Base-by-base conservation (phyloP, 768 basidiomycete genomes). In the Tricholomella constricta region DNA sequence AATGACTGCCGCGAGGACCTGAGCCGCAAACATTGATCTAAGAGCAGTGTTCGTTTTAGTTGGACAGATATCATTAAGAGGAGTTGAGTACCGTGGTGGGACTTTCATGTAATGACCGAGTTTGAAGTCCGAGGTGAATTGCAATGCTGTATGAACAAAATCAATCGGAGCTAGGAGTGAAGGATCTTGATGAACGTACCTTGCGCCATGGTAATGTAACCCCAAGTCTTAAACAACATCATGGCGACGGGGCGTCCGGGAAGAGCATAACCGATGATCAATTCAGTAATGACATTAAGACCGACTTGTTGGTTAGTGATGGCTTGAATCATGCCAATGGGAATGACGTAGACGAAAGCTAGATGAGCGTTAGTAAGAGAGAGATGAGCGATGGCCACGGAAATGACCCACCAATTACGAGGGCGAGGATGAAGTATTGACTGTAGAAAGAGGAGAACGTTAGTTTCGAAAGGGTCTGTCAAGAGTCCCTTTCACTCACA, bases 161-260 rank as follows among this genome's bases (percentile, higher is more conserved):
- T 23, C 8, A 11, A 22, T 34, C 20, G 15, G 27, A 2, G 17
- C n/a, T n/a, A 34, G 7, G 11, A 31, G 11, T 6, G 31, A 32
- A 32, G 14, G 14, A 11, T 32, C 38, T 26, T 11, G 31, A 6
- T 22, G n/a, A 45, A 26, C 32, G 11, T 50, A 51, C 72, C 78
- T 65, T 86, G 84, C 2, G 76, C 75, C 78, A 84, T 82, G 45
- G 81, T 84, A 52, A 86, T 84, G 60, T 88, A 89, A 27, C 89
- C 88, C 77, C 78, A 89, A 0, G 86, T 88, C 80, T 89, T 91
- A 79, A 91, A 91, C 74, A 91, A 73, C 89, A 92, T 90, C 78
- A 84, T 89, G 0, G 91, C 89, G 51, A 91, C 66, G 5, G 90
- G 88, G 14, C 80, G 80, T 2, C 91, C 90, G 11, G 90, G 91